Conservation (phyloP, 1,139 yeast genomes). For the Geotrichum armillariae region DNA sequence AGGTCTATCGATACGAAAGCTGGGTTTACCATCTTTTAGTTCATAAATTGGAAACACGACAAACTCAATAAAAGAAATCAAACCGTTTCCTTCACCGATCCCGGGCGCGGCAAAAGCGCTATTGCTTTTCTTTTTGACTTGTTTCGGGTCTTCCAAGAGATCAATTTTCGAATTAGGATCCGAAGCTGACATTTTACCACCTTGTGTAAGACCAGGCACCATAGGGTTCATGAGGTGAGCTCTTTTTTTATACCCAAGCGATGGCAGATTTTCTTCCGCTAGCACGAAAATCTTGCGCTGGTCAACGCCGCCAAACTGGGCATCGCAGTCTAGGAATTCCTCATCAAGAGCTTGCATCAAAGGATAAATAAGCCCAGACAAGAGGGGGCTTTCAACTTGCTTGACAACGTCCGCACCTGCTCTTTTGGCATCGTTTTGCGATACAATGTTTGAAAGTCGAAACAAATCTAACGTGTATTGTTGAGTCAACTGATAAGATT, state of each 20-base stretch:
- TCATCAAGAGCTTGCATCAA: slow-evolving; percentile 98
- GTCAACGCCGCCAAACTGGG: slow-evolving; percentile 98
- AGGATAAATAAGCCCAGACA: slow-evolving; percentile 93
- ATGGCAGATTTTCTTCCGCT: slow-evolving; percentile 90
- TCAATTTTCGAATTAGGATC: slow-evolving; percentile 98
- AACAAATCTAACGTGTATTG: slow-evolving; percentile 88
- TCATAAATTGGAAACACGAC: slow-evolving; percentile 87
- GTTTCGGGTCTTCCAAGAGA: slow-evolving; percentile 82
- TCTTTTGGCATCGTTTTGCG: slow-evolving; percentile 95
- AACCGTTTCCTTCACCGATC: slow-evolving; percentile 85
- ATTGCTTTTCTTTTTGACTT: slow-evolving; percentile 83
- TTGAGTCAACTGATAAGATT: slow-evolving; percentile 76
- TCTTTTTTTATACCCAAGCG: slow-evolving; percentile 91
- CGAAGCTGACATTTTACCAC: slow-evolving; percentile 97
- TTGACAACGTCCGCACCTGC: slow-evolving; percentile 99
- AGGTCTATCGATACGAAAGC: slow-evolving; percentile 81
- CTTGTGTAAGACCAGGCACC: slow-evolving; percentile 97
- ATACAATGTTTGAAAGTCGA: slow-evolving; percentile 74
- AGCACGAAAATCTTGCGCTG: slow-evolving; percentile 96
- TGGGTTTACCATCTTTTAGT: slow-evolving; percentile 54
- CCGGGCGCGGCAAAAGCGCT: slow-evolving; percentile 97
- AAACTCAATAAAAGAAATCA: slow-evolving; percentile 78
- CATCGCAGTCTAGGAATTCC: slow-evolving; percentile 84
- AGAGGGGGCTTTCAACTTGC: slow-evolving; percentile 90
- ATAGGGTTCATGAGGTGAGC: slow-evolving; percentile 98